phyloP scores from a whole-genome alignment of 306 rosid genomes.

The Lathyrus aphaca region DNA sequence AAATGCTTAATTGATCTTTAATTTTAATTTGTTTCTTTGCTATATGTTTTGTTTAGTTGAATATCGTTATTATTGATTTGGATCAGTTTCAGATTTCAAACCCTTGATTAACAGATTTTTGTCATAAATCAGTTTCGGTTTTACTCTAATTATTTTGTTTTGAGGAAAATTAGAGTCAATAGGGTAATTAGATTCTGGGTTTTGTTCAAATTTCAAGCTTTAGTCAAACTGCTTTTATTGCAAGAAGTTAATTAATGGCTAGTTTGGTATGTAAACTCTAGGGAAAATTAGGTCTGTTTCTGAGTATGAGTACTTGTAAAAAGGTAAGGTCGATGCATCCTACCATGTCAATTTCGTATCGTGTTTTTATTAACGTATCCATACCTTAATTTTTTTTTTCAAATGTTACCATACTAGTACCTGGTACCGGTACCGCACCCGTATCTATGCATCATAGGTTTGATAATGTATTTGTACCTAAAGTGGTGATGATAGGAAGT shows the following conservation, averaged over 20 bases:
- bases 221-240: conserved; percentile 22
- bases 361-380: too few relatives aligned
- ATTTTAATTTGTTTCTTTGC: conserved; percentile 5
- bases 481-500: neutral
- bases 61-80: conserved; percentile 2
- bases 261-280: conserved; percentile 18
- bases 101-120: neutral
- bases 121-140: conserved; percentile 13
- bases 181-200: conserved; percentile 46
- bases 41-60: conserved; percentile 22
- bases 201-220: conserved; percentile 38
- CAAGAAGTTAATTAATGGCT: conserved; percentile 1
- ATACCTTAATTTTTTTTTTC: too few relatives aligned
- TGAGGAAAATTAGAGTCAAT: conserved; percentile 14
- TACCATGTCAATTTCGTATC: too few relatives aligned
- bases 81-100: conserved; percentile 1
- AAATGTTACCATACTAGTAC: too few relatives aligned
- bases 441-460: too few relatives aligned
- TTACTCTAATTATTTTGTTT: conserved; percentile 8
- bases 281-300: conserved; percentile 21
- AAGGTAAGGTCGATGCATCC: too few relatives aligned
- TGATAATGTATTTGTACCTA: neutral
- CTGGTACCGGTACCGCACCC: too few relatives aligned
- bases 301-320: too few relatives aligned
- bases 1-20: conserved; percentile 7